A percentile compares a stretch with the other conserved stretches of the same genome.
phyloP scores from a whole-genome alignment of 2,329 filamentous ascomycete genomes.

The Pseudofabraea citricarpa region DNA sequence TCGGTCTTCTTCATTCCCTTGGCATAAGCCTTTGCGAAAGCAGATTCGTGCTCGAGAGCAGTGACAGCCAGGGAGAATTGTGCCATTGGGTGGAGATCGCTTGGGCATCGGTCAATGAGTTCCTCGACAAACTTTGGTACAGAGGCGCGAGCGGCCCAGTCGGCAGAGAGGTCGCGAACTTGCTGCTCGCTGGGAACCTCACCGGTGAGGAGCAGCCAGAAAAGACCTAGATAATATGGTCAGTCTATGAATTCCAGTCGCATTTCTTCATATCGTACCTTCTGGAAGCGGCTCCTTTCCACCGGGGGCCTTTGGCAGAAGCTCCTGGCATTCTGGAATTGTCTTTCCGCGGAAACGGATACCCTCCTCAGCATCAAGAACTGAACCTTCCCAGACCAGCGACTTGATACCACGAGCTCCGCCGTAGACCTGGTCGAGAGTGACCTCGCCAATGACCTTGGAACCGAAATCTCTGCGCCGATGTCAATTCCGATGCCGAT shows the following conservation, averaged over 20 bases:
- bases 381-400: constrained; percentile 97
- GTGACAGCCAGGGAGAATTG: constrained; percentile 98
- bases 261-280: constrained; percentile 46
- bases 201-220: constrained; percentile 98
- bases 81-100: constrained; percentile 98
- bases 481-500: constrained; percentile 1
- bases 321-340: constrained; percentile 96
- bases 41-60: constrained; percentile 96
- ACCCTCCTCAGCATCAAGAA: constrained; percentile 97
- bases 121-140: constrained; percentile 98
- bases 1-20: constrained; percentile 99
- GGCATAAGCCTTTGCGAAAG: constrained; percentile 97
- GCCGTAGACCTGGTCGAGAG: constrained; percentile 98
- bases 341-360: constrained; percentile 99
- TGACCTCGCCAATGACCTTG: constrained; percentile 96
- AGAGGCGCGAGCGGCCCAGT: constrained; percentile 97
- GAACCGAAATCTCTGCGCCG: constrained; percentile 76
- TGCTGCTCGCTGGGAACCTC: constrained; percentile 98
- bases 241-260: too few species aligned
- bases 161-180: constrained; percentile 94
- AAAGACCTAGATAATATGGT: too few species aligned
- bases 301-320: constrained; percentile 94
- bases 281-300: constrained; percentile 96
- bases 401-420: constrained; percentile 98
- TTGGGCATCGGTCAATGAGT: constrained; percentile 99